A percentile compares a stretch with the other conserved stretches of the same genome.
phyloP scores from a whole-genome alignment of 148 eudicot genomes.

The Vaccinium macrocarpon region DNA sequence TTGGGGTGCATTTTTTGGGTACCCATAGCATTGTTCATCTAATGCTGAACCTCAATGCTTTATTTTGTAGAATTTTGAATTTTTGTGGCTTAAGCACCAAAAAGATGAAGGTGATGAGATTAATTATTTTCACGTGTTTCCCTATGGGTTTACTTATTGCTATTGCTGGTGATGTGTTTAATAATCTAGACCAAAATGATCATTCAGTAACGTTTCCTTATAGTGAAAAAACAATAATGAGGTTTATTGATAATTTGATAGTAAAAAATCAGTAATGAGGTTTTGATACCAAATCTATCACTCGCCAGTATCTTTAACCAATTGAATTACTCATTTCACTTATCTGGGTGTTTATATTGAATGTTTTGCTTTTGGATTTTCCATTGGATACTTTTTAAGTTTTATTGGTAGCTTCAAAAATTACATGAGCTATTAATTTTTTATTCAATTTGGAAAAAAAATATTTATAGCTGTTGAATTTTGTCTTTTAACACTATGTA shows the following conservation, averaged over 20 bases:
- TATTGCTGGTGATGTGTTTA: neutral
- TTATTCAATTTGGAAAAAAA: neutral
- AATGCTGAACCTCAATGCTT: neutral
- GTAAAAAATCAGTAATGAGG: neutral
- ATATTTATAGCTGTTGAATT: neutral
- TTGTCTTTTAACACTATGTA: neutral
- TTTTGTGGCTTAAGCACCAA: neutral
- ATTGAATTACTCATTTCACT: neutral
- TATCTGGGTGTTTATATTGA: neutral
- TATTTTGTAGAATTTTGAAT: neutral
- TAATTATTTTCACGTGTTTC: neutral
- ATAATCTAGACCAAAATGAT: neutral
- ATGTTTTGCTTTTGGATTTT: neutral
- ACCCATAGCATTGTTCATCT: too few relatives aligned
- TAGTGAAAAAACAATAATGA: too few relatives aligned
- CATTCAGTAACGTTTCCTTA: neutral
- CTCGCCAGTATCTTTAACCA: neutral
- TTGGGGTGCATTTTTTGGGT: too few relatives aligned
- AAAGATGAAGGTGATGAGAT: neutral
- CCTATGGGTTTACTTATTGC: neutral
- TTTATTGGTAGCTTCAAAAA: neutral
- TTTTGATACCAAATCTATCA: neutral
- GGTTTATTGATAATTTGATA: neutral
- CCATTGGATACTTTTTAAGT: too few relatives aligned
- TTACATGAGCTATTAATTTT: neutral